phyloP scores from a whole-genome alignment of 2,329 filamentous ascomycete genomes.

The Gnomoniopsis smithogilvyi region DNA sequence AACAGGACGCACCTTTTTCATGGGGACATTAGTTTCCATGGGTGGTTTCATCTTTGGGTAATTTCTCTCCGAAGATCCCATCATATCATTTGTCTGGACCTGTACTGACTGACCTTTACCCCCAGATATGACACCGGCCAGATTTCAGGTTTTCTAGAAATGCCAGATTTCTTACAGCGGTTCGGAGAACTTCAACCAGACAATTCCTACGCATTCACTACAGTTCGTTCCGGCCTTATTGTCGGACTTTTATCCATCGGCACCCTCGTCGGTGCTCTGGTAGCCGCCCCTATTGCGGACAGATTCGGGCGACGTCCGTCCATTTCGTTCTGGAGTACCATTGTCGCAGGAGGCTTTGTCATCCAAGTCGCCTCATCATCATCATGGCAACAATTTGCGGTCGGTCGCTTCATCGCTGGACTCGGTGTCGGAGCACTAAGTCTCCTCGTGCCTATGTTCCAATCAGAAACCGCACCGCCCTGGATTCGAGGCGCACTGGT shows the following conservation, averaged over 20 bases:
- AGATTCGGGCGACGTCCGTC: conserved; percentile 59
- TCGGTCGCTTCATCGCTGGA: conserved; percentile 63
- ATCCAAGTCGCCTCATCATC: conserved; percentile 56
- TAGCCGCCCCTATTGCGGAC: conserved; percentile 63
- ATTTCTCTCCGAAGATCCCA: conserved; percentile 15
- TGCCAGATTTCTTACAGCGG: conserved; percentile 51
- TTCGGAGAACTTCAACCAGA: conserved; percentile 42
- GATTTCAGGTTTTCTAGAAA: conserved; percentile 55
- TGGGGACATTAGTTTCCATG: conserved; percentile 41
- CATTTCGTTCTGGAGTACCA: conserved; percentile 58
- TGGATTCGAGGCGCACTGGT: conserved; percentile 66
- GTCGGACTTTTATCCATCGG: conserved; percentile 58
- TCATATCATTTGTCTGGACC: neutral
- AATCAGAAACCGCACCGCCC: conserved; percentile 66
- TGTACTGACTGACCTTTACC: conserved; percentile 21
- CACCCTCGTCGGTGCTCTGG: conserved; percentile 57
- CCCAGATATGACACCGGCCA: conserved; percentile 51
- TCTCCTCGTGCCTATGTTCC: conserved; percentile 68
- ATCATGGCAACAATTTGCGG: conserved; percentile 63
- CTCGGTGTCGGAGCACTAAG: conserved; percentile 65
- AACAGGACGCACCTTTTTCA: conserved; percentile 33
- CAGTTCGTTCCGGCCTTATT: conserved; percentile 55
- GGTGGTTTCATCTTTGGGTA: conserved; percentile 38
- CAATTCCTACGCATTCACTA: conserved; percentile 43
- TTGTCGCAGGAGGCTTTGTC: conserved; percentile 64